Conservation (phyloP, 1,139 yeast species). For the Hyphopichia wangnamkhiaoensis region DNA sequence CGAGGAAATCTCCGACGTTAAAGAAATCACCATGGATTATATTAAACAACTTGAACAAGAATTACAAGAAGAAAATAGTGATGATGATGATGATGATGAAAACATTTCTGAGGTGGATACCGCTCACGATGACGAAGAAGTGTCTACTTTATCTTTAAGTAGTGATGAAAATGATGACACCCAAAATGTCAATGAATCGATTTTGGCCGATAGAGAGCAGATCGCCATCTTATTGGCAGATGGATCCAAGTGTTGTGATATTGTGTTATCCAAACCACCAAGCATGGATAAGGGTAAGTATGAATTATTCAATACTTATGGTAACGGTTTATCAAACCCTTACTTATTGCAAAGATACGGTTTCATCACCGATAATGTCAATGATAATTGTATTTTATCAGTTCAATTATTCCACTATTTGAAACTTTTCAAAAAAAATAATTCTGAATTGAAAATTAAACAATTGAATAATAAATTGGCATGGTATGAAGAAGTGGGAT, state of each 20-base stretch:
- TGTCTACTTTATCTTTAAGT: conserved; percentile 23
- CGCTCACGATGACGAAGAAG: conserved; percentile 30
- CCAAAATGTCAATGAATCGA: conserved; percentile 13
- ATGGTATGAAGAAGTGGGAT: conserved; percentile 67
- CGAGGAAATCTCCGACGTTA: conserved; percentile 14
- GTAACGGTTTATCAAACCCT: conserved; percentile 64
- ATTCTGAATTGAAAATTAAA: conserved; percentile 24
- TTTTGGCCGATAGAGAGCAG: conserved; percentile 17
- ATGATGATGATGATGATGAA: conserved; percentile 17
- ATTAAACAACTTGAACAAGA: conserved; percentile 35
- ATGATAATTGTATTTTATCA: conserved; percentile 60
- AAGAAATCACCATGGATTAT: conserved; percentile 39
- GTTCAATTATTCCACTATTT: conserved; percentile 49
- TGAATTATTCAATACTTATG: conserved; percentile 79
- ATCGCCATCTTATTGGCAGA: conserved; percentile 34
- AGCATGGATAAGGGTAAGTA: conserved; percentile 30
- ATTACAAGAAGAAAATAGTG: conserved; percentile 20
- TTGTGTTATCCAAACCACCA: conserved; percentile 45
- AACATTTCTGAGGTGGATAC: conserved; percentile 13
- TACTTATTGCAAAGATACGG: conserved; percentile 74
- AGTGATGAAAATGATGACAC: conserved; percentile 16
- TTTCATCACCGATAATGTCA: conserved; percentile 59
- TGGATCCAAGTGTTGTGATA: conserved; percentile 56
- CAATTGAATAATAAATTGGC: conserved; percentile 47
- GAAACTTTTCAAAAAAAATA: conserved; percentile 26